Percentiles rank a stretch among this genome's conserved stretches.
These are phyloP conservation scores for Berkeleyomyces basicola DNA, from an alignment of 2,329 filamentous ascomycete genomes.

Conservation along the genomic window DNA sequence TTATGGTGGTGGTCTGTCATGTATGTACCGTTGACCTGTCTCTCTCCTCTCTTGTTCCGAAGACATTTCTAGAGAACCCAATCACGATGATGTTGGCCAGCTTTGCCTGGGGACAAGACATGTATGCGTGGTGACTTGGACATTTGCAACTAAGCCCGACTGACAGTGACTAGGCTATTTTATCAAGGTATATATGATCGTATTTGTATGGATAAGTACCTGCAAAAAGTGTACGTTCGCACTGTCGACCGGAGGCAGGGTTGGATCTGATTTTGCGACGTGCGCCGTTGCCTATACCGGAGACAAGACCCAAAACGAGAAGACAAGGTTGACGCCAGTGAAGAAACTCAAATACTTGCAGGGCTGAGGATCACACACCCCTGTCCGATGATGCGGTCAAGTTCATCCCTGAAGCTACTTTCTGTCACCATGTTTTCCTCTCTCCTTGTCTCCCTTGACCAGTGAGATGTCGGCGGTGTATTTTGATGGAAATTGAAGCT, in stretches of 20 bases:
- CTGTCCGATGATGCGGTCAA: not conserved
- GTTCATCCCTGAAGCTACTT: not conserved
- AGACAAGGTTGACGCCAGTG: not conserved
- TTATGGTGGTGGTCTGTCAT: not conserved
- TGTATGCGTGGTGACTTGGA: not conserved
- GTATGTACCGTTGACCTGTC: not conserved
- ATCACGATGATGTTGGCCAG: not conserved
- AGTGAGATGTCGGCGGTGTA: not conserved
- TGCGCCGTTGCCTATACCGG: no score
- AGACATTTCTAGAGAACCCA: not conserved
- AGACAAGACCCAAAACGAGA: not conserved
- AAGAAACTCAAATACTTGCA: conserved; percentile 10
- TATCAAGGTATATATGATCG: no score
- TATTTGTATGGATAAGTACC: no score
- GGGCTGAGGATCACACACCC: not conserved
- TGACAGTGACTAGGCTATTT: no score
- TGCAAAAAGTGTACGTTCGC: no score
- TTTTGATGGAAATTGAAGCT: not conserved
- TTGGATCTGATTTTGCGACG: no score
- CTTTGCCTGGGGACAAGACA: not conserved
- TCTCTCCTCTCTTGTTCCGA: not conserved
- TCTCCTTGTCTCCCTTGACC: not conserved
- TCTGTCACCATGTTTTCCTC: not conserved
- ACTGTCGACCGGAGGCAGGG: no score
- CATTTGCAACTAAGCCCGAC: no score